phyloP scores from a whole-genome alignment of 169 alveolate genomes.

The Plasmodium gonderi region DNA sequence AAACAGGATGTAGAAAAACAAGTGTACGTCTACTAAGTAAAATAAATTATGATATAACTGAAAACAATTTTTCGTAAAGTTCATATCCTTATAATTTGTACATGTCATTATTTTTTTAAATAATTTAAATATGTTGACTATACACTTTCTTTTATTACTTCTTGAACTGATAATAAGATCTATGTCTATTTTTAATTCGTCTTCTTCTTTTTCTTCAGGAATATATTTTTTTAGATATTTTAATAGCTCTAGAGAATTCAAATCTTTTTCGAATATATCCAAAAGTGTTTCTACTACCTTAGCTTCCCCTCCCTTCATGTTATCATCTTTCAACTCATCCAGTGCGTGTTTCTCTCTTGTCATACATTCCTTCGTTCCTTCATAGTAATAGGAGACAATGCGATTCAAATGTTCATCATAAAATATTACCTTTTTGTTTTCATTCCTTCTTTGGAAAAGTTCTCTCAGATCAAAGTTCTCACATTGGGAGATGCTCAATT shows the following conservation, averaged over 20 bases:
- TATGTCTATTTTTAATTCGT: conserved; percentile 24
- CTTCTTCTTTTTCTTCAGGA: background rate
- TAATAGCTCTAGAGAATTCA: conserved; percentile 43
- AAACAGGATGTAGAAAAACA: conserved; percentile 42
- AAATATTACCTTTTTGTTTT: background rate
- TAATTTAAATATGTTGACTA: conserved; percentile 25
- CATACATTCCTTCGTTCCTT: background rate
- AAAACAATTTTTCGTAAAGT: conserved; percentile 60
- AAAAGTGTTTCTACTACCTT: conserved; percentile 3
- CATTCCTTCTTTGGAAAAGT: background rate
- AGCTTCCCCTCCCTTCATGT: background rate
- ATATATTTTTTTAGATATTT: conserved; percentile 33
- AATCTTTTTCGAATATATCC: conserved; percentile 57
- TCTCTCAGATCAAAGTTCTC: background rate
- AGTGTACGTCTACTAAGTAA: conserved; percentile 1
- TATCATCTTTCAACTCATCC: background rate
- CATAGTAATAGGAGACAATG: conserved; percentile 7
- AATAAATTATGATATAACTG: conserved; percentile 57
- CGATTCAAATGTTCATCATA: conserved; percentile 24
- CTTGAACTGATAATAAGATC: conserved; percentile 33
- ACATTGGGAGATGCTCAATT: background rate
- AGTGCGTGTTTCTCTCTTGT: background rate
- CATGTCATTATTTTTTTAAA: conserved; percentile 17
- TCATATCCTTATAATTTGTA: conserved; percentile 37
- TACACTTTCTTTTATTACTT: conserved; percentile 5